A percentile compares a stretch with the other conserved stretches of the same genome.
phyloP scores from a whole-genome alignment of 768 basidiomycete genomes.

The Rhizopogon salebrosus region DNA sequence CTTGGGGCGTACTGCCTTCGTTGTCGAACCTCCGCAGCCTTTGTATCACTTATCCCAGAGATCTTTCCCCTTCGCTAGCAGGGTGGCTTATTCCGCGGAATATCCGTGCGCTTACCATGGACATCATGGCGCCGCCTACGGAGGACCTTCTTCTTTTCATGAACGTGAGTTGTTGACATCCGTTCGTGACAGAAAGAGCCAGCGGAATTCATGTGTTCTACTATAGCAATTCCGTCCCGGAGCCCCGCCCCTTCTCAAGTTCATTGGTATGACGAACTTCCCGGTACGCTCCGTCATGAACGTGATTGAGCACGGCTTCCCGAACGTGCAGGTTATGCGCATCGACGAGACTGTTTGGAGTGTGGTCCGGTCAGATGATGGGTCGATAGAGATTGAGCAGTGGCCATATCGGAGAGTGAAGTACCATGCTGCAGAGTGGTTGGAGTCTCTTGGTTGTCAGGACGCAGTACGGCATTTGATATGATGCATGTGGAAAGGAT shows the following conservation, averaged over 20 bases:
- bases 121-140: slow-evolving; percentile 27
- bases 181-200: not conserved
- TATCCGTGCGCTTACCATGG: slow-evolving; percentile 44
- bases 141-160: slow-evolving; percentile 40
- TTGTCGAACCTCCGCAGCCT: slow-evolving; percentile 48
- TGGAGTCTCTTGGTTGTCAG: slow-evolving; percentile 61
- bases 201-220: not conserved
- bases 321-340: slow-evolving; percentile 51
- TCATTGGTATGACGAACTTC: slow-evolving; percentile 51
- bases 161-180: slow-evolving; percentile 25
- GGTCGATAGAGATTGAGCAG: slow-evolving; percentile 39
- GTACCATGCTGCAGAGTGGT: slow-evolving; percentile 55
- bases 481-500: not conserved
- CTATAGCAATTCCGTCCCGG: slow-evolving; percentile 55
- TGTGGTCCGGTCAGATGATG: slow-evolving; percentile 31
- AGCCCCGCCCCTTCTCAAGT: slow-evolving; percentile 47
- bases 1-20: slow-evolving; percentile 67
- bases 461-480: slow-evolving; percentile 36
- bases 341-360: slow-evolving; percentile 54
- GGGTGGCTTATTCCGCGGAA: slow-evolving; percentile 62
- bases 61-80: slow-evolving; percentile 57
- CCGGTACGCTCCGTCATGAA: slow-evolving; percentile 32
- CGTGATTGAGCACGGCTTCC: slow-evolving; percentile 57
- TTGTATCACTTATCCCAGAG: slow-evolving; percentile 58
- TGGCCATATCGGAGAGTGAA: slow-evolving; percentile 51